Conservation (phyloP, 495 filamentous ascomycete genomes). For the Poronia punctata region DNA sequence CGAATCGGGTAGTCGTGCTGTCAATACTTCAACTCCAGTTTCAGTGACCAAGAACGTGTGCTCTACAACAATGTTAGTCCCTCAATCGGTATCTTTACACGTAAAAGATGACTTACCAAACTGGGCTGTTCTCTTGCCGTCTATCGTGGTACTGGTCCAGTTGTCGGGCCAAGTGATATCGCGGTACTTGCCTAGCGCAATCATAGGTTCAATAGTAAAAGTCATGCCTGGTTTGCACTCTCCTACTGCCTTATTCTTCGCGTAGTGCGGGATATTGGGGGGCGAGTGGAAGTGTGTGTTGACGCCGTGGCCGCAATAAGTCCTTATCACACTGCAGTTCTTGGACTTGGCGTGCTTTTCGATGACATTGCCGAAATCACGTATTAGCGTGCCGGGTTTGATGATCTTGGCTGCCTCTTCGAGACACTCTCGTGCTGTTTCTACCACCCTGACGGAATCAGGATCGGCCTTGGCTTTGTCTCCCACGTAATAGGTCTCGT, state of each 20-base stretch:
- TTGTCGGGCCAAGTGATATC: slow-evolving; percentile 88
- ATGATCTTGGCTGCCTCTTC: slow-evolving; percentile 78
- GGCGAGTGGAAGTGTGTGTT: slow-evolving; percentile 79
- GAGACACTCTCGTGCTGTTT: slow-evolving; percentile 72
- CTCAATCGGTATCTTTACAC: not conserved
- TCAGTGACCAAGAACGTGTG: slow-evolving; percentile 94
- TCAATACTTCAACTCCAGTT: slow-evolving; percentile 87
- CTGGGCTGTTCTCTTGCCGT: slow-evolving; percentile 77
- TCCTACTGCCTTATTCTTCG: slow-evolving; percentile 84
- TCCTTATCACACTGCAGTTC: slow-evolving; percentile 75
- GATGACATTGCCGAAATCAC: slow-evolving; percentile 75
- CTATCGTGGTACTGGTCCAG: slow-evolving; percentile 80
- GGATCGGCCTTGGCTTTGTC: slow-evolving; percentile 65
- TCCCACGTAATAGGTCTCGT: slow-evolving; percentile 89
- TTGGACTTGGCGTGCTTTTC: slow-evolving; percentile 77
- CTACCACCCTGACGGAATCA: slow-evolving; percentile 77
- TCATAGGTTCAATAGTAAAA: slow-evolving; percentile 92
- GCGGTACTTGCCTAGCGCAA: slow-evolving; percentile 69
- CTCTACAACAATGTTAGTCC: slow-evolving; percentile 42
- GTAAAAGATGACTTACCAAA: slow-evolving; percentile 48
- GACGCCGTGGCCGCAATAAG: slow-evolving; percentile 87
- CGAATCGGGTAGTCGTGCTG: slow-evolving; percentile 70
- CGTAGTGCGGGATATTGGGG: slow-evolving; percentile 83
- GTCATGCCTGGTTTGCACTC: slow-evolving; percentile 84
- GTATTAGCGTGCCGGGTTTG: slow-evolving; percentile 79